Base-by-base conservation (phyloP, 208 protist species). In the Lotmaria passim region DNA sequence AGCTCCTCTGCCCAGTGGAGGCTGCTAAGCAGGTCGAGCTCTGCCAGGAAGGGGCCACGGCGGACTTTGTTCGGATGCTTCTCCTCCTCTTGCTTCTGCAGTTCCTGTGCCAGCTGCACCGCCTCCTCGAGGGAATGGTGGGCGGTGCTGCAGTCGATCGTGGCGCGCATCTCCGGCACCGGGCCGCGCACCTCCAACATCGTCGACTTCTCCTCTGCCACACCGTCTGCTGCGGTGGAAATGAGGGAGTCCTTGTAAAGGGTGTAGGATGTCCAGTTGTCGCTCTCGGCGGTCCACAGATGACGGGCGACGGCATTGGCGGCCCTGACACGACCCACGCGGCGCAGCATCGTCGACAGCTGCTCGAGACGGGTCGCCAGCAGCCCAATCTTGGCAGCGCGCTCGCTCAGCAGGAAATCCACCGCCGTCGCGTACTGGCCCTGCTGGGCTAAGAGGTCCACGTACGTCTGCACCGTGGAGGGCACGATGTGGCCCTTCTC, bases 21-120 rank as follows among this genome's bases (percentile, higher is more conserved):
- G 24, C 61, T 81, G 44, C 69, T 72, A 23, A 93, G 79, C 44
- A 93, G 79, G 34, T 82, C 78, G 26, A 96, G 67, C 59, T 93
- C 86, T 15, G 91, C 91, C 34, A 96, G 75, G 53, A 85, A 96
- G 14, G 91, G 84, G 12, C 91, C 90, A n/a, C 90, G 87, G 12
- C 77, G 71, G 14, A 65, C 64, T 64, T 86, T 90, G 11, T 70
- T 63, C 14, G 75, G 63, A 23, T 82, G 65, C 56, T 67, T 36
- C 43, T 17, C 3, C 41, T 67, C 59, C 71, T 87, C 70, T 23
- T 51, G 38, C 19, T 17, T 50, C 65, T 84, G 77, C 58, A 83
- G 69, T 38, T 69, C 50, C 36, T 65, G 74, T 17, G 83, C 80
- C 19, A 93, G 80, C 39, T 56, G 44, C 24, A 95, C 69, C 24